A percentile compares a stretch with the other conserved stretches of the same genome.
These are phyloP conservation scores for Quercus agrifolia DNA, from an alignment of 306 rosid genomes.

Conservation along the genomic window DNA sequence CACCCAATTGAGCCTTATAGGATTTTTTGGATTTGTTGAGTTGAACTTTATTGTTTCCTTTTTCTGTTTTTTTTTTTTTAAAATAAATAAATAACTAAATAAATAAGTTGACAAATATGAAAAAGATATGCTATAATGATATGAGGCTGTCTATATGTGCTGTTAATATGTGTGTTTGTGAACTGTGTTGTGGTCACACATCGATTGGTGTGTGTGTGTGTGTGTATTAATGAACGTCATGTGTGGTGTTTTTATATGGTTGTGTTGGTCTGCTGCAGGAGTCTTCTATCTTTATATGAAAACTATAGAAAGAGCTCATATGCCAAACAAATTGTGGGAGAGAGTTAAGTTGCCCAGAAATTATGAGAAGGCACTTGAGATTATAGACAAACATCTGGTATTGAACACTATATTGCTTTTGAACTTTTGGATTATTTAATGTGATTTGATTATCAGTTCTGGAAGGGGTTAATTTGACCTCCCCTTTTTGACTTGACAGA, in stretches of 20 bases:
- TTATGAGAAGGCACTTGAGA: slow-evolving; percentile 82
- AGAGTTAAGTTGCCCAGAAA: slow-evolving; percentile 89
- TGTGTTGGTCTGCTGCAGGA: slow-evolving; percentile 39
- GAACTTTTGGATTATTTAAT: background rate
- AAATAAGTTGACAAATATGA: background rate
- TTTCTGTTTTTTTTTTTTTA: too few species aligned
- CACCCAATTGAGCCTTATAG: too few species aligned
- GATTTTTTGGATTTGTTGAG: background rate
- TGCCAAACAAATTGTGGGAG: slow-evolving; percentile 91
- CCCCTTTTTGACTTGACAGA: slow-evolving; percentile 38
- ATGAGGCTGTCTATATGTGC: background rate
- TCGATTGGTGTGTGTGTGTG: background rate
- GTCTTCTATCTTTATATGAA: slow-evolving; percentile 94
- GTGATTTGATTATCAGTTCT: background rate
- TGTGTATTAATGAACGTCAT: background rate
- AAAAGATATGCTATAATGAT: background rate
- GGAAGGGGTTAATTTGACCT: background rate
- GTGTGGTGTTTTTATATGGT: background rate
- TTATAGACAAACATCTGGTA: slow-evolving; percentile 89
- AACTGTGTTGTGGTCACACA: background rate
- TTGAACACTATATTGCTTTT: slow-evolving; percentile 1
- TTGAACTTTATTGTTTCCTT: background rate
- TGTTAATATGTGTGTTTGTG: background rate
- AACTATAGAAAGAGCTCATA: slow-evolving; percentile 94
- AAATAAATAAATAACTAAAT: too few species aligned